A percentile compares a stretch with the other conserved stretches of the same genome.
These are phyloP conservation scores for Fusarium globosum DNA, from an alignment of 2,329 filamentous ascomycete genomes.

Conservation along the genomic window DNA sequence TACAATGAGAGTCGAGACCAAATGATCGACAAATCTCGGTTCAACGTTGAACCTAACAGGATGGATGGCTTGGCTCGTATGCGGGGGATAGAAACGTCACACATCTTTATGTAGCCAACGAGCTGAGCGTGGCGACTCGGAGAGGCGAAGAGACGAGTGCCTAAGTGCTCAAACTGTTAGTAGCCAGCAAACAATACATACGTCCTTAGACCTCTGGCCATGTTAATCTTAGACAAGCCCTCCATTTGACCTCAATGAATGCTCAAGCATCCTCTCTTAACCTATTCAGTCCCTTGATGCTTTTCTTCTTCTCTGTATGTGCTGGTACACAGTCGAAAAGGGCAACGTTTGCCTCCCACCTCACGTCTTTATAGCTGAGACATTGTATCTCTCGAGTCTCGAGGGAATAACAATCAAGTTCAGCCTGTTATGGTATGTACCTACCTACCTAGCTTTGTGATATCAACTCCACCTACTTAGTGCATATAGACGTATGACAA, in stretches of 20 bases:
- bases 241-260: neutral
- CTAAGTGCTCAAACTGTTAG: neutral
- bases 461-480: neutral
- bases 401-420: neutral
- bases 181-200: neutral
- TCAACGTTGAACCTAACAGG: neutral
- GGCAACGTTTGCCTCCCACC: neutral
- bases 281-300: neutral
- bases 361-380: neutral
- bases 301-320: neutral
- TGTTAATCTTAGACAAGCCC: neutral
- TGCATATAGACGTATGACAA: neutral
- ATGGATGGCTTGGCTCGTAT: neutral
- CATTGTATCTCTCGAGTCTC: neutral
- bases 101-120: neutral
- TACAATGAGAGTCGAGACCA: conserved; percentile 2
- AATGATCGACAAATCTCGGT: neutral
- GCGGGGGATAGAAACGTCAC: neutral
- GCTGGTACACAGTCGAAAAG: neutral
- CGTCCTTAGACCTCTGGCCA: no score
- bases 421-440: neutral
- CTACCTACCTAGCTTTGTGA: neutral
- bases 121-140: neutral
- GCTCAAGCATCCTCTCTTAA: neutral
- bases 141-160: neutral